These are phyloP conservation scores for Nannochloris sp. DNA, from an alignment of 139 green algal species.

Conservation along the genomic window DNA sequence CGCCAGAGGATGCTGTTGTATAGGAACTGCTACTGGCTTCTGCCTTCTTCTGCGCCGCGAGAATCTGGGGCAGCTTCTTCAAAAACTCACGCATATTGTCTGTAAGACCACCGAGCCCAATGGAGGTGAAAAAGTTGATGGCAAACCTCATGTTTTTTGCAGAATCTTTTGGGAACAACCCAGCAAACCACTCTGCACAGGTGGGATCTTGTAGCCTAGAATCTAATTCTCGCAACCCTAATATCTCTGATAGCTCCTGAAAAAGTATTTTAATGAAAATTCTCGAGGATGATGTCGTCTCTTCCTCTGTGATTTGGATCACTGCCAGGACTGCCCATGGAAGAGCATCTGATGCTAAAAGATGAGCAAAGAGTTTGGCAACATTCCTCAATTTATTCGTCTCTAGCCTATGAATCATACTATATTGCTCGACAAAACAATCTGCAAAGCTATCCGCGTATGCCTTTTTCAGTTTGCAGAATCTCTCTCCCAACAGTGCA, in stretches of 20 bases:
- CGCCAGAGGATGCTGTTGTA: background rate
- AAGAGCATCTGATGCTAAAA: conserved; percentile 81
- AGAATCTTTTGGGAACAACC: conserved; percentile 82
- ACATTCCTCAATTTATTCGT: conserved; percentile 99
- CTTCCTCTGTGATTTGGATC: conserved; percentile 92
- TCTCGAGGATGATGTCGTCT: conserved; percentile 90
- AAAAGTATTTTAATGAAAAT: conserved; percentile 99
- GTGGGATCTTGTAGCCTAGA: conserved; percentile 68
- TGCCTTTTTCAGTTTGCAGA: conserved; percentile 68
- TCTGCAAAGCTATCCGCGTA: conserved; percentile 83
- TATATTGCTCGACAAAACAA: conserved; percentile 88
- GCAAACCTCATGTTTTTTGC: conserved; percentile 90
- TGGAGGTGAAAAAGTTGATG: conserved; percentile 99
- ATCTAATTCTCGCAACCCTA: conserved; percentile 84
- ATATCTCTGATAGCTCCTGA: conserved; percentile 84
- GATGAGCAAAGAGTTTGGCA: conserved; percentile 90
- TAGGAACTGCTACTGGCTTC: conserved; percentile 8
- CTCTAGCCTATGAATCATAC: conserved; percentile 92
- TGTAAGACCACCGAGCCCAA: conserved; percentile 92
- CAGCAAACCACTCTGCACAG: conserved; percentile 41
- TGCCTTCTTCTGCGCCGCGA: conserved; percentile 28
- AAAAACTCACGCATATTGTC: conserved; percentile 80
- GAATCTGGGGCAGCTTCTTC: conserved; percentile 37
- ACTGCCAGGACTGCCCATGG: conserved; percentile 74
- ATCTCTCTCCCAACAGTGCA: conserved; percentile 85